These are phyloP conservation scores for Coemansia sp. DNA, from an alignment of 192 early-diverging fungal species.

Conservation along the genomic window DNA sequence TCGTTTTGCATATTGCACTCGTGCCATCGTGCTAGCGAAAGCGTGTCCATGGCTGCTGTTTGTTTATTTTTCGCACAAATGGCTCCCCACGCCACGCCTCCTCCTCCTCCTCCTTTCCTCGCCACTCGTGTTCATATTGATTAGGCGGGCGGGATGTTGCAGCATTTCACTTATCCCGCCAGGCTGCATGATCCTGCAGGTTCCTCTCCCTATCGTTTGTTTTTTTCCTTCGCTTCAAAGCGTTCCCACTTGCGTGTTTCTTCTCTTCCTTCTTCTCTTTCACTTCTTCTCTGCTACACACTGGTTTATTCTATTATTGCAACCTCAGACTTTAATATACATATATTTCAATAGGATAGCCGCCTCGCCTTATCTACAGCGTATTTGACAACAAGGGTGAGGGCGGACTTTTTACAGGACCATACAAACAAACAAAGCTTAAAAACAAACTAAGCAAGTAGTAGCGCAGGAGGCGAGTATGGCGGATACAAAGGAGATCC, in stretches of 20 bases:
- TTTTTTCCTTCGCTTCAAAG: not conserved
- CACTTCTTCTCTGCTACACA: not conserved
- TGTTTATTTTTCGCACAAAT: no score
- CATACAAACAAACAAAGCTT: not conserved
- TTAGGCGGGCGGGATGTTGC: not conserved
- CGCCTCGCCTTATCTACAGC: no score
- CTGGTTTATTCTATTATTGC: not conserved
- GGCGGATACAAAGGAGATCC: conserved; percentile 4
- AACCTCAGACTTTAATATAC: not conserved
- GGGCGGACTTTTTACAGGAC: no score
- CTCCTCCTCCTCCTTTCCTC: no score
- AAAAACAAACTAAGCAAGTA: not conserved
- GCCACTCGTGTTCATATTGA: no score
- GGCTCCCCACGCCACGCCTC: no score
- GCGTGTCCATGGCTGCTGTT: no score
- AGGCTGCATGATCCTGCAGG: not conserved
- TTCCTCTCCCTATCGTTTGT: not conserved
- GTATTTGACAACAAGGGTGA: no score
- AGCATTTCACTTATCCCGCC: not conserved
- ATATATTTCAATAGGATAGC: not conserved
- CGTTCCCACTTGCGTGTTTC: no score
- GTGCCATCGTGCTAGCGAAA: no score
- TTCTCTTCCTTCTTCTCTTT: conserved; percentile 1
- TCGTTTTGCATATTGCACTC: no score
- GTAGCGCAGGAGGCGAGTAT: conserved; percentile 6